Evolutionary conservation across 140 eudicot genomes (phyloP), one percentile per base, ranked within the genome.

Genomic region (Oenanthe javanica): DNA sequence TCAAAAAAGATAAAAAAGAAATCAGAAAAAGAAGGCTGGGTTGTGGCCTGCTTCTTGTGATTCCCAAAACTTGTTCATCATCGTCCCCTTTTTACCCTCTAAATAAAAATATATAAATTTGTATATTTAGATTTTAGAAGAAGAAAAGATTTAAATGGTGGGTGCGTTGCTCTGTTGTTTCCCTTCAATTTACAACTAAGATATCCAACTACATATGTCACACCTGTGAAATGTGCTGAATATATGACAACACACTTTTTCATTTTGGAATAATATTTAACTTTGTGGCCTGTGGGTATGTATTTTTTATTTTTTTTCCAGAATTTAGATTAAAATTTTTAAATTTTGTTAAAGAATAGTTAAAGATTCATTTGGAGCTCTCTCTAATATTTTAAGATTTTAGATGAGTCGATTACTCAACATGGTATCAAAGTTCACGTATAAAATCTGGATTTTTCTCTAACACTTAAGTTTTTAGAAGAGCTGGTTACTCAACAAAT

Each of bases 1-100:
- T 0, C 12, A 10, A 13, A 4, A 27, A 25, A 10, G 19, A 64
- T 25, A 25, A 27, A 2, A 25, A 67, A 67, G 73, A 36, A 66
- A 67, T 67, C 73, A 67, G 73, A 25, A 67, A 67, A 67, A 67
- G 73, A 36, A 67, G 73, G 73, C 73, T 67, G 46, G 21, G 46
- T 67, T 67, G 46, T 67, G 27, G 73, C 73, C 73, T 31, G 36
- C 45, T 67, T 67, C 73, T 67, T 67, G 27, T 67, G 73, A 67
- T 25, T 67, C 73, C 45, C 73, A 67, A 67, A 46, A 67, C 73
- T 67, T 67, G 43, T 67, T 67, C 73, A 27, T 67, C 43, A 25
- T 66, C 36, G n/a, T 61, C 70, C 38, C 36, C 38, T 61, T 61
- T 23, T 61, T 61, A 61, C 70, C 38, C 73, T 67, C 72, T 66